Evolutionary conservation across 257 asterid genomes (phyloP).

Genomic region (Ehretia macrophylla): DNA sequence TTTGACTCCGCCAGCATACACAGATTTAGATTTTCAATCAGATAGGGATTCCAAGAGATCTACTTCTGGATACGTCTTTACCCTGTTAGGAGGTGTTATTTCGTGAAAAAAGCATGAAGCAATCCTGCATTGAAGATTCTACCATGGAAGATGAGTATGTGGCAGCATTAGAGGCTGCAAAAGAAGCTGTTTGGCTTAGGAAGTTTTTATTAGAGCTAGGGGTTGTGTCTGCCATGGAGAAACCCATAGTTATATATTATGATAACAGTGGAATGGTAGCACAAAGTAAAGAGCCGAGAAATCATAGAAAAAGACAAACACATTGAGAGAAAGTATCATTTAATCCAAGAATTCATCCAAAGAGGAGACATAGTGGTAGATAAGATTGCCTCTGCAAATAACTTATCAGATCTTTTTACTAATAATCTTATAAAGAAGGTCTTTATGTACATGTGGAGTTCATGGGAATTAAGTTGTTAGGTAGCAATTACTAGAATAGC

Average conservation of each 20-base stretch:
- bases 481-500: too few relatives aligned
- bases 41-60: neutral
- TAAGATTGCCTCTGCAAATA: neutral
- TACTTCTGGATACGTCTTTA: neutral
- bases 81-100: neutral
- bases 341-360: neutral
- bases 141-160: neutral
- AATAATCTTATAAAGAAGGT: neutral
- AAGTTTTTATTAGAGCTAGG: neutral
- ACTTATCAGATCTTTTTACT: neutral
- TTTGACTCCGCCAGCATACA: neutral
- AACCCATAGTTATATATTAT: neutral
- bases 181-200: neutral
- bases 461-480: neutral
- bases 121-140: neutral
- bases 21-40: neutral
- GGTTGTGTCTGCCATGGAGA: neutral
- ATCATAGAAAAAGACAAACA: neutral
- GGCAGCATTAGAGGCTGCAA: neutral
- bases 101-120: neutral
- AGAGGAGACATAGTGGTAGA: neutral
- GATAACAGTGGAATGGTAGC: neutral
- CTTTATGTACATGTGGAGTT: neutral
- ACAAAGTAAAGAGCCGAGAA: neutral
- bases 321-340: neutral